Conservation (phyloP, 208 protist species). For the Crithidia bombi region DNA sequence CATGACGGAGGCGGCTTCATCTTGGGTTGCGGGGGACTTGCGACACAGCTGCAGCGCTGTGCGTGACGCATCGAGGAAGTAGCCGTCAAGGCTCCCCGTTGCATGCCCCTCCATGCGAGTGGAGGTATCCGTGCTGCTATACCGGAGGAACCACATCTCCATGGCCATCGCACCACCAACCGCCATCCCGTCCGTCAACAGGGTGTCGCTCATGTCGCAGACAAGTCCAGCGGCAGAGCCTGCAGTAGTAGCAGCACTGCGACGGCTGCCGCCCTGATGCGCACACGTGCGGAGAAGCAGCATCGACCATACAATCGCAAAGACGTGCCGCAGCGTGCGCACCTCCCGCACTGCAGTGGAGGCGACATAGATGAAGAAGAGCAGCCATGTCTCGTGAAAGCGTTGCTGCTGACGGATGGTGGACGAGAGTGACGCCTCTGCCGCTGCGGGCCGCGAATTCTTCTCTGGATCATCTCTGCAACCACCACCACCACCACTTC, state of each 20-base stretch:
- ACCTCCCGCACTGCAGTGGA: slow-evolving; percentile 21
- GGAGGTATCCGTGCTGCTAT: neutral
- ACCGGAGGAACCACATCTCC: slow-evolving; percentile 61
- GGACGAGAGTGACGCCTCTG: neutral
- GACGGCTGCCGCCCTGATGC: slow-evolving; percentile 26
- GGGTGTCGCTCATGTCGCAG: slow-evolving; percentile 43
- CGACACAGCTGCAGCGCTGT: slow-evolving; percentile 27
- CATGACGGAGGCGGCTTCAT: neutral
- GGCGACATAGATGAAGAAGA: slow-evolving; percentile 46
- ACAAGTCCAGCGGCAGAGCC: slow-evolving; percentile 22
- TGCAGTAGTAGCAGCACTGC: neutral
- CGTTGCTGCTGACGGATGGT: slow-evolving; percentile 1
- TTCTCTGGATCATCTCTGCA: too few species aligned
- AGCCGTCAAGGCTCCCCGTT: slow-evolving; percentile 6
- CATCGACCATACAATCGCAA: slow-evolving; percentile 32
- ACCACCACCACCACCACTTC: neutral
- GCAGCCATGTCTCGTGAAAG: slow-evolving; percentile 47
- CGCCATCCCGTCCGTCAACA: slow-evolving; percentile 39
- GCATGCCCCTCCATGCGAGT: neutral
- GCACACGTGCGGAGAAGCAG: slow-evolving; percentile 44
- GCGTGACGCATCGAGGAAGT: slow-evolving; percentile 32
- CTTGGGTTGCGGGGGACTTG: neutral
- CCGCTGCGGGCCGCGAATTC: too few species aligned
- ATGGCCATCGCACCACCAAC: slow-evolving; percentile 46
- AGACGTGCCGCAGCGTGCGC: slow-evolving; percentile 19